Evolutionary conservation across 2,329 filamentous ascomycete species (phyloP), one percentile per base, ranked within the genome.

Genomic region (Cordyceps javanica): DNA sequence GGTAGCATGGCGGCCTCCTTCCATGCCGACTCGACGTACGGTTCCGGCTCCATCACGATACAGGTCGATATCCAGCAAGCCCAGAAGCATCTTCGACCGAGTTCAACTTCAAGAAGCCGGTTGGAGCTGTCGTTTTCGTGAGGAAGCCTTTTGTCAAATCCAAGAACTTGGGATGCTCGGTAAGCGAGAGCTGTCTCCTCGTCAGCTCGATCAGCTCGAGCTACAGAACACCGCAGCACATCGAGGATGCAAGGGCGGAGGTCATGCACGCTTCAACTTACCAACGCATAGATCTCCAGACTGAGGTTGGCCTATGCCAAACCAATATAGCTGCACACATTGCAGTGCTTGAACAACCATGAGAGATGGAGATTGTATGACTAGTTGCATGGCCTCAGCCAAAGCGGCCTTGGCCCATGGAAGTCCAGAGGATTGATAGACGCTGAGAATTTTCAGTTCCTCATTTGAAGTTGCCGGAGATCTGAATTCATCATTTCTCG

Each of bases 31-130:
- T 54, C 51, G 13, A 54, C 25, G 41, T 42, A 54, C 16, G 51
- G 38, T 28, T 54, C 38, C 21, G 51, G 51, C 51, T 54, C 51
- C 51, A 54, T 54, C 19, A 54, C 51, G 32, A 54, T 54, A 19
- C 51, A 54, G 13, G 51, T 54, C 10, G 51, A 54, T 2, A 36
- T 8, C 51, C 51, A 54, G 51, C 51, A 54, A 9, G 51, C 38
- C 51, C 38, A 54, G 38, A 44, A 54, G 21, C 38, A 54, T 25
- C 51, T 38, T 5, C 51, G 26, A 11, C 51, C 51, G 44, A 54
- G 26, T 34, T 54, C 51, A 23, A n/a, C 5, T 34, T 54, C 51
- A 7, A 54, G 19, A 3, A 14, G 4, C 10, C n/a, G 19, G 4
- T 19, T 26, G 25, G 26, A 44, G 26, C 11, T n/a, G 13, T 42